Evolutionary conservation across 805 yeast genomes (phyloP), one percentile per base, ranked within the genome.

Genomic region (Candida coquimbonensis): DNA sequence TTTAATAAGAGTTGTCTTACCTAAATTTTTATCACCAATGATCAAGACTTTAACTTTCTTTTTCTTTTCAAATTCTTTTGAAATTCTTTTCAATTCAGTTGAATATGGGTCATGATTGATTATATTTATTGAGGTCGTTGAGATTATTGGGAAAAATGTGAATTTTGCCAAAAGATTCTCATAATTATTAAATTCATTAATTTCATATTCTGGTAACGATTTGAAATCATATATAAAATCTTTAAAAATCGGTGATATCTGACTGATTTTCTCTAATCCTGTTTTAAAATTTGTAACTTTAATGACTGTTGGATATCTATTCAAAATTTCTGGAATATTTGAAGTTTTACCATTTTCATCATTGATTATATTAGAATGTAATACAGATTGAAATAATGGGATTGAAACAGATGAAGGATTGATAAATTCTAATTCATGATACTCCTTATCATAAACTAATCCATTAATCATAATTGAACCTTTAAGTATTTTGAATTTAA

Each of bases 1-100:
- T 50, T 78, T 74, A 12, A 80, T 61, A 39, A 85, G 70, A 0
- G 95, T 83, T 1, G 96, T 83, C 57, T 89, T 89, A 1, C 97
- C 97, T 1, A 87, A 74, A 50, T 83, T 84, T 57, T 87, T 88
- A 7, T 68, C 70, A n/a, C 74, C 74, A 38, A 70, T 52, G 3
- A 65, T 57, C 44, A 69, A 53, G 9, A 68, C 47, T 45, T 67
- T 63, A 45, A 64, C 51, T 1, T 48, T 36, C 11, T 44, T 25
- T 16, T 7, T 19, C 7, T 47, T 45, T 6, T 49, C 69, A 70
- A 36, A 71, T 66, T 16, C 48, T 54, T 17, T 67, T 55, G 53
- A 59, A 59, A 58, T 69, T 66, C 7, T 70, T 69, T 16, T 72
- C 63, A 59, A 62, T 62, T 54, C 71, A 68, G 2, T 69, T 57